These are phyloP conservation scores for Termitomyces sp. DNA, from an alignment of 768 basidiomycete species.

Conservation along the genomic window DNA sequence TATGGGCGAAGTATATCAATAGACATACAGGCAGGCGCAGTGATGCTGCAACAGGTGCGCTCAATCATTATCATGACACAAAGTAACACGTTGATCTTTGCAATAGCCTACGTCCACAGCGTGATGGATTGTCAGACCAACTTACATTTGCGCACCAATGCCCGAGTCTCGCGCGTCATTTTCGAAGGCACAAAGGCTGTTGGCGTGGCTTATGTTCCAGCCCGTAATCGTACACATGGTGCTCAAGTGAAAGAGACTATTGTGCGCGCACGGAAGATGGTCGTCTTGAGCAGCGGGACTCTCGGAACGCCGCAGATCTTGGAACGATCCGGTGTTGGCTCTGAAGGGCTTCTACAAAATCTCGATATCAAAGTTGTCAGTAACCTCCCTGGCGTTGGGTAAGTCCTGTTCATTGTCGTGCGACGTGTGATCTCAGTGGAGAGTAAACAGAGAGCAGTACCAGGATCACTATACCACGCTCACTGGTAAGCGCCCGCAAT, in stretches of 20 bases:
- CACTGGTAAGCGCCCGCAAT: slow-evolving; percentile 34
- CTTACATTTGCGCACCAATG: slow-evolving; percentile 60
- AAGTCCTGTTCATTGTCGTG: slow-evolving; percentile 14
- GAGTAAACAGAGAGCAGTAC: slow-evolving; percentile 50
- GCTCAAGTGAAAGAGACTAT: slow-evolving; percentile 55
- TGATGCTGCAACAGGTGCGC: slow-evolving; percentile 60
- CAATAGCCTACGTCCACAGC: slow-evolving; percentile 59
- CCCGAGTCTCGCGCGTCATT: slow-evolving; percentile 63
- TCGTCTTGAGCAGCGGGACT: slow-evolving; percentile 62
- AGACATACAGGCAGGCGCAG: slow-evolving; percentile 67
- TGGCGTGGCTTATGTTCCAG: slow-evolving; percentile 64
- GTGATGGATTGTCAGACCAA: slow-evolving; percentile 67
- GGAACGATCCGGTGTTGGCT: slow-evolving; percentile 68
- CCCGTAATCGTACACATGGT: slow-evolving; percentile 50
- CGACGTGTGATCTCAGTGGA: neutral
- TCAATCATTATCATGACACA: neutral
- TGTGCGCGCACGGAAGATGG: slow-evolving; percentile 60
- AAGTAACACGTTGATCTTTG: neutral
- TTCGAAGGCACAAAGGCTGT: slow-evolving; percentile 71
- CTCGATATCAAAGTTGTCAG: slow-evolving; percentile 58
- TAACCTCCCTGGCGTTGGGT: slow-evolving; percentile 70
- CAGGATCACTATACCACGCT: slow-evolving; percentile 74
- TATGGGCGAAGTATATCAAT: slow-evolving; percentile 78
- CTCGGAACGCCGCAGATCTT: slow-evolving; percentile 71
- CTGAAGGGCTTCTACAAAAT: slow-evolving; percentile 46